Evolutionary conservation across 2,329 filamentous ascomycete species (phyloP), one percentile per base, ranked within the genome.

Genomic region (Cladorrhinum sp.): DNA sequence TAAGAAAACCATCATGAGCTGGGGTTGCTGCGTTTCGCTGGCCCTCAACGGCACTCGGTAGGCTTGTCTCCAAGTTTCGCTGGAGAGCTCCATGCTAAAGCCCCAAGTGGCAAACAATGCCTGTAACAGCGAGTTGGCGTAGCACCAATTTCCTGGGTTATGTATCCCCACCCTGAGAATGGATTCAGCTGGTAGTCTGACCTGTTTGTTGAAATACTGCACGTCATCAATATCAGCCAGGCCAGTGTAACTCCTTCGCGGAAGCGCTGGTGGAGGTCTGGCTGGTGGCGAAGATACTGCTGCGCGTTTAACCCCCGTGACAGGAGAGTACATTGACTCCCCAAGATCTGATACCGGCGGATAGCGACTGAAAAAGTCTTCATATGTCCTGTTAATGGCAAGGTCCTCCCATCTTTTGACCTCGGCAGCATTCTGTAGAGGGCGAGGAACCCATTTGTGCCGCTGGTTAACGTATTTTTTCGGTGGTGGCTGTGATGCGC

Each of bases 101-200:
- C 85, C 75, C 70, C 84, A 71, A 0, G 92, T 93, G 1, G 87
- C 88, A 61, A 90, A 89, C 18, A 97, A 77, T 62, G 89, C 90
- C 74, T 98, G 93, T 24, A 98, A 79, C 0, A 88, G 88, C n/a
- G 91, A 88, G 74, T 96, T 97, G 80, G 95, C 92, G 71, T 96
- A 97, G 72, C 93, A 97, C 65, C 90, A 93, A 51, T 89, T 88
- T 1, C 86, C 85, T 45, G 92, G 90, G 67, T 97, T 97, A 61
- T 86, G 78, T 12, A 97, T 80, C 0, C 93, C 93, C 7, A 73
- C 69, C n/a, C 10, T 91, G 89, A 82, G 67, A 85, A 78, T 73
- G 76, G 48, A 61, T 65, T 67, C 74, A 70, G n/a, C 73, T 48
- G 10, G 32, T 18, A 10, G 38, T 10, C 65, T 24, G 12, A 72